These are phyloP conservation scores for Vachellia pachyceras DNA, from an alignment of 306 rosid genomes.

Conservation along the genomic window DNA sequence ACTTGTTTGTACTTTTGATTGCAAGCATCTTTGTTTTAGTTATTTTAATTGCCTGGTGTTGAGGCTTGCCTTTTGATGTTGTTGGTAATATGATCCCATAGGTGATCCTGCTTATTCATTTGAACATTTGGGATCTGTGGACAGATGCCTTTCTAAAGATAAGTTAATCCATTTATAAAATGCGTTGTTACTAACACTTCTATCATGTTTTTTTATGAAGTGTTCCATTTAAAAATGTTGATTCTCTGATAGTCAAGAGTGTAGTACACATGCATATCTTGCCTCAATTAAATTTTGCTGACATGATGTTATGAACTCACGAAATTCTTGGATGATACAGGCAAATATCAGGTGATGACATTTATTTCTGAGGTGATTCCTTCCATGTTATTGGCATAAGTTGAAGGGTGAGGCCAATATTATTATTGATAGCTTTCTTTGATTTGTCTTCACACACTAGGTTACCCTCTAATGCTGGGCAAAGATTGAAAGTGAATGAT, in stretches of 20 bases:
- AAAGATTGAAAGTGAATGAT: conserved; percentile 43
- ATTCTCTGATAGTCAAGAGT: conserved; percentile 7
- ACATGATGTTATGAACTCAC: conserved; percentile 47
- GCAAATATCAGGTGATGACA: conserved; percentile 46
- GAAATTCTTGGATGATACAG: conserved; percentile 56
- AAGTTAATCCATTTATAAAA: conserved; percentile 24
- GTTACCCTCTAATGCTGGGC: conserved; percentile 42
- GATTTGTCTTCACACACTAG: conserved; percentile 35
- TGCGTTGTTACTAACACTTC: conserved; percentile 53
- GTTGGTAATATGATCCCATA: conserved; percentile 44
- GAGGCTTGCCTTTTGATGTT: conserved; percentile 51
- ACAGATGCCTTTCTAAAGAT: conserved; percentile 22
- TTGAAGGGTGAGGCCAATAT: conserved; percentile 48
- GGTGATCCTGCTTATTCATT: conserved; percentile 56
- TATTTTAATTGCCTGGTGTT: conserved; percentile 49
- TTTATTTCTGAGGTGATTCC: conserved; percentile 52
- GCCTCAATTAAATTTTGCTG: conserved; percentile 38
- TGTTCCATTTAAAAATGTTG: conserved; percentile 31
- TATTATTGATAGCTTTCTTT: conserved; percentile 38
- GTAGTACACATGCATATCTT: conserved; percentile 30
- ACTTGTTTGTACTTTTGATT: conserved; percentile 50
- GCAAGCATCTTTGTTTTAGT: conserved; percentile 40
- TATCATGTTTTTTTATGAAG: conserved; percentile 58
- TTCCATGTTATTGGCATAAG: conserved; percentile 41
- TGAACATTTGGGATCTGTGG: conserved; percentile 58